Evolutionary conservation across 192 early-diverging fungal genomes (phyloP).

Genomic region (Diversispora epigaea): DNA sequence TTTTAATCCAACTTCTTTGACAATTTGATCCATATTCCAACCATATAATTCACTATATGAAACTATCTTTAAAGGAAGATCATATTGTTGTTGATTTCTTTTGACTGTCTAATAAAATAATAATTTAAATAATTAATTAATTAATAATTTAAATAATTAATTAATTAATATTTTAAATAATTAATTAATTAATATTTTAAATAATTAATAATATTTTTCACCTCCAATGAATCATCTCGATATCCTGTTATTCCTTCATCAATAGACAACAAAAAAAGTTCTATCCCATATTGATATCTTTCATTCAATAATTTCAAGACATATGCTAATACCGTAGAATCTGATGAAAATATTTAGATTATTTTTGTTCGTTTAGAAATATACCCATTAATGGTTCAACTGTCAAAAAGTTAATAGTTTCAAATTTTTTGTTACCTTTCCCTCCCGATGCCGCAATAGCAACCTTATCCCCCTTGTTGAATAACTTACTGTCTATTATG

Average conservation of each 20-base stretch:
- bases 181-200: not conserved
- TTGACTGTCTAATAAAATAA: constrained; percentile 72
- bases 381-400: no score
- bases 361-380: not conserved
- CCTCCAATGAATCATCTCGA: constrained; percentile 93
- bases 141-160: not conserved
- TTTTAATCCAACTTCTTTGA: constrained; percentile 89
- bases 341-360: constrained; percentile 40
- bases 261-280: constrained; percentile 88
- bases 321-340: constrained; percentile 95
- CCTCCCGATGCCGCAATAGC: constrained; percentile 95
- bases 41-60: constrained; percentile 95
- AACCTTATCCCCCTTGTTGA: constrained; percentile 81
- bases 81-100: constrained; percentile 91
- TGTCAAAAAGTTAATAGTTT: not conserved
- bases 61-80: constrained; percentile 88
- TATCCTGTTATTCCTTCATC: constrained; percentile 99
- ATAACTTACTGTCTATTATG: constrained; percentile 79
- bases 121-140: not conserved
- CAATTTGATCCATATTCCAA: constrained; percentile 99
- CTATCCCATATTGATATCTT: constrained; percentile 86
- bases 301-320: constrained; percentile 93
- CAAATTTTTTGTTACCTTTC: constrained; percentile 59
- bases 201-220: not conserved
- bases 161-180: not conserved